Evolutionary conservation across 805 yeast genomes (phyloP).

Genomic region (Tetrapisispora fleetii): DNA sequence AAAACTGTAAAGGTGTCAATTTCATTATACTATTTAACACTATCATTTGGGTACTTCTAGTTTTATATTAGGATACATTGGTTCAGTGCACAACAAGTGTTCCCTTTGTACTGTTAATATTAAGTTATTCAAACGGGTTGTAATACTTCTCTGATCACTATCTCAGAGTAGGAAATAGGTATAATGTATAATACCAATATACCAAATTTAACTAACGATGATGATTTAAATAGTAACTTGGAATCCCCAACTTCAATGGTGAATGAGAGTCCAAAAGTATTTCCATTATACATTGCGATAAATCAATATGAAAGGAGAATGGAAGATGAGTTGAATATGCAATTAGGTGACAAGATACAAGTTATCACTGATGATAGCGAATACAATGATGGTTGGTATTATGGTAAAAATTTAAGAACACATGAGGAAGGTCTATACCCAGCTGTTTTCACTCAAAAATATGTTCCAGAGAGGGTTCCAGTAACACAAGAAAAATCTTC

Average conservation of each 20-base stretch:
- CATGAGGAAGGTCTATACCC: slow-evolving; percentile 84
- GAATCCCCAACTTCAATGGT: neutral
- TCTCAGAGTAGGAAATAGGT: neutral
- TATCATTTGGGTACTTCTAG: too few species aligned
- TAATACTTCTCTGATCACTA: neutral
- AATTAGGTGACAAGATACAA: slow-evolving; percentile 76
- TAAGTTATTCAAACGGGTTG: neutral
- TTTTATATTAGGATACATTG: too few species aligned
- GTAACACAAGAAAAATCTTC: neutral
- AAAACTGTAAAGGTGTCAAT: too few species aligned
- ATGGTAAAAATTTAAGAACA: slow-evolving; percentile 69
- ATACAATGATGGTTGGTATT: slow-evolving; percentile 95
- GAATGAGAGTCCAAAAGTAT: neutral
- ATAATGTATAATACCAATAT: neutral
- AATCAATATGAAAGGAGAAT: slow-evolving; percentile 81
- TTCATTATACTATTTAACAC: too few species aligned
- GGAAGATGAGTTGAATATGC: slow-evolving; percentile 79
- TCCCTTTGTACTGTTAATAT: neutral
- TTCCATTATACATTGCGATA: slow-evolving; percentile 45
- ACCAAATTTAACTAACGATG: neutral
- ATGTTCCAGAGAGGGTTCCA: slow-evolving; percentile 24
- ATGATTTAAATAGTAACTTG: neutral
- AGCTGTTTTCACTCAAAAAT: slow-evolving; percentile 66
- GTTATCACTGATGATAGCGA: slow-evolving; percentile 88
- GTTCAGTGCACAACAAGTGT: too few species aligned